phyloP scores from a whole-genome alignment of 768 basidiomycete genomes.

The Tylopilus balloui region DNA sequence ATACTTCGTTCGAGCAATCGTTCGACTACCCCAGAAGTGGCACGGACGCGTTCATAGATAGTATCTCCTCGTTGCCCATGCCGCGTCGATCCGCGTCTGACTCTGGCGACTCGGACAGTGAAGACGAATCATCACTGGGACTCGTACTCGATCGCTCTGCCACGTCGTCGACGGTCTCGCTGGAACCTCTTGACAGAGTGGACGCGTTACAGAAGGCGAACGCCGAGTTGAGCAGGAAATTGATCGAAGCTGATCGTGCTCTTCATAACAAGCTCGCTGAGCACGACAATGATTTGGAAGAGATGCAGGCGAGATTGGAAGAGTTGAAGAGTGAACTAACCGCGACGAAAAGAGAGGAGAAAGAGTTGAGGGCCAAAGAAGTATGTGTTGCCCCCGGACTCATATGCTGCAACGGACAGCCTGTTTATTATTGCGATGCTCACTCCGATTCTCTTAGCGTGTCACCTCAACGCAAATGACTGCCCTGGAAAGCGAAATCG shows the following conservation, averaged over 20 bases:
- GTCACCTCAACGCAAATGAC: slow-evolving; percentile 62
- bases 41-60: slow-evolving; percentile 41
- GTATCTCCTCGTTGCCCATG: slow-evolving; percentile 55
- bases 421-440: not conserved
- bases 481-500: slow-evolving; percentile 73
- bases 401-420: not conserved
- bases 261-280: slow-evolving; percentile 63
- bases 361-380: slow-evolving; percentile 86
- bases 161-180: slow-evolving; percentile 59
- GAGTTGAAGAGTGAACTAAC: slow-evolving; percentile 73
- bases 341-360: slow-evolving; percentile 84
- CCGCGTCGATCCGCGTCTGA: slow-evolving; percentile 40
- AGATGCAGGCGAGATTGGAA: slow-evolving; percentile 72
- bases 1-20: slow-evolving; percentile 28
- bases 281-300: slow-evolving; percentile 80
- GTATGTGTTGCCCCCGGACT: slow-evolving; percentile 35
- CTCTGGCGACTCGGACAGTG: slow-evolving; percentile 47
- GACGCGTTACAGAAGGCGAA: slow-evolving; percentile 73
- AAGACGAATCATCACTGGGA: slow-evolving; percentile 49
- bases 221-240: slow-evolving; percentile 66
- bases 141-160: slow-evolving; percentile 58
- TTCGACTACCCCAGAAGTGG: slow-evolving; percentile 36
- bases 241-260: slow-evolving; percentile 68
- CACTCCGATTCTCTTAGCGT: slow-evolving; percentile 39
- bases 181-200: slow-evolving; percentile 68